phyloP scores from a whole-genome alignment of 2,329 filamentous ascomycete species.

The Periconia sp. region DNA sequence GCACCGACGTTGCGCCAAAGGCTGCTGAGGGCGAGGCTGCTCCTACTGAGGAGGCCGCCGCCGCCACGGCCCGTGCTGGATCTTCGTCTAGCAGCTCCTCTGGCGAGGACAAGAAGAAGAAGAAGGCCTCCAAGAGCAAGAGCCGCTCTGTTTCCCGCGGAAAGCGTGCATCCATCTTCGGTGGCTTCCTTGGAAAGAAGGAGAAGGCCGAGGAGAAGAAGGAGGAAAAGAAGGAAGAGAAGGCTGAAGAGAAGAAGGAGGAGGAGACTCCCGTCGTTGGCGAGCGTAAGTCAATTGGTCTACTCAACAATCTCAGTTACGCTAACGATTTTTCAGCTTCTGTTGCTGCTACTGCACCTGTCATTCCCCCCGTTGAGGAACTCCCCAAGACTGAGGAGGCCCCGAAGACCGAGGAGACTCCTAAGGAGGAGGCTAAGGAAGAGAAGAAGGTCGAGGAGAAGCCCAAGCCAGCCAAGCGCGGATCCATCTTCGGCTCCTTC shows the following conservation, averaged over 20 bases:
- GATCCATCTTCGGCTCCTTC: conserved; percentile 81
- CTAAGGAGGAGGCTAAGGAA: conserved; percentile 44
- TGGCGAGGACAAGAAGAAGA: conserved; percentile 56
- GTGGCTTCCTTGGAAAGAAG: conserved; percentile 66
- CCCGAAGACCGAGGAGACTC: conserved; percentile 55
- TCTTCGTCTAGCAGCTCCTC: conserved; percentile 49
- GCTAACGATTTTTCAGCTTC: conserved; percentile 24
- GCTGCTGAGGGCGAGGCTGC: conserved; percentile 38
- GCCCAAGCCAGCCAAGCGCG: conserved; percentile 77
- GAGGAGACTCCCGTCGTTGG: conserved; percentile 37
- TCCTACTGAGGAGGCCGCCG: conserved; percentile 23
- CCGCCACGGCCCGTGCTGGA: conserved; percentile 45
- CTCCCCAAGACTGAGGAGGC: conserved; percentile 34
- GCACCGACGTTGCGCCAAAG: conserved; percentile 53
- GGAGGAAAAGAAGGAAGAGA: conserved; percentile 52
- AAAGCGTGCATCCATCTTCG: conserved; percentile 66
- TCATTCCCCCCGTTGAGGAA: conserved; percentile 41
- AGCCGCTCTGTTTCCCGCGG: conserved; percentile 65
- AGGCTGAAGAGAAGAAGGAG: conserved; percentile 40
- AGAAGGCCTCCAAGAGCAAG: conserved; percentile 59
- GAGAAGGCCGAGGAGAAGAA: conserved; percentile 55
- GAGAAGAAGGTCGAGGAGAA: conserved; percentile 55
- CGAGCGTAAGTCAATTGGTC: conserved; percentile 37
- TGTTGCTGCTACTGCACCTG: conserved; percentile 10
- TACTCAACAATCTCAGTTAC: no score